Percentiles rank a stretch among this genome's conserved stretches.
These are phyloP conservation scores for Colletotrichum sp. DNA, from an alignment of 2,329 filamentous ascomycete genomes.

Conservation along the genomic window DNA sequence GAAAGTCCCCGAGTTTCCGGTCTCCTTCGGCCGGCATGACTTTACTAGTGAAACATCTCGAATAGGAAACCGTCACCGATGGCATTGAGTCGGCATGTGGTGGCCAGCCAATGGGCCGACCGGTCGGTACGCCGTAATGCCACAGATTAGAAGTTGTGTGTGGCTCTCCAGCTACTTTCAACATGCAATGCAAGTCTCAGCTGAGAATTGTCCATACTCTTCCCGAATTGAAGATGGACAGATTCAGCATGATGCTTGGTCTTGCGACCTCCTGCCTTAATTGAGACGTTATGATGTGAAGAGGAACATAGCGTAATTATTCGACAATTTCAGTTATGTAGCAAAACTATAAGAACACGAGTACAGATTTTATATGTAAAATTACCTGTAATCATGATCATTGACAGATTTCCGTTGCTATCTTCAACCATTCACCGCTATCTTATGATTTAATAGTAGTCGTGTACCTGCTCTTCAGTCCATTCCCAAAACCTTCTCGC, in stretches of 20 bases:
- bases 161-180: background rate
- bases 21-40: background rate
- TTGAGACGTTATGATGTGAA: background rate
- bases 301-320: fast-evolving
- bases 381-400: background rate
- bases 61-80: background rate
- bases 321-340: background rate
- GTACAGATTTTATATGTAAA: background rate
- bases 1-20: background rate
- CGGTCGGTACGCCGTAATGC: background rate
- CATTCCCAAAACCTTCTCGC: background rate
- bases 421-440: background rate
- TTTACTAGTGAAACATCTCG: background rate
- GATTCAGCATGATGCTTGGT: too few relatives aligned
- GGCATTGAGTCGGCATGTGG: background rate
- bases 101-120: background rate
- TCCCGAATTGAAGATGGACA: background rate
- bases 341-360: background rate
- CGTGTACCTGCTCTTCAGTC: background rate
- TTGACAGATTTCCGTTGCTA: fast-evolving
- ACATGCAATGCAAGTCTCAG: background rate
- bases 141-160: background rate
- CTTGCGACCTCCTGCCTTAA: background rate
- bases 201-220: background rate
- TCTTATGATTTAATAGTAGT: background rate